Percentiles rank a stretch among this genome's conserved stretches.
Evolutionary conservation across 495 filamentous ascomycete species (phyloP).

Genomic region (Aspergillus olivimuriae): DNA sequence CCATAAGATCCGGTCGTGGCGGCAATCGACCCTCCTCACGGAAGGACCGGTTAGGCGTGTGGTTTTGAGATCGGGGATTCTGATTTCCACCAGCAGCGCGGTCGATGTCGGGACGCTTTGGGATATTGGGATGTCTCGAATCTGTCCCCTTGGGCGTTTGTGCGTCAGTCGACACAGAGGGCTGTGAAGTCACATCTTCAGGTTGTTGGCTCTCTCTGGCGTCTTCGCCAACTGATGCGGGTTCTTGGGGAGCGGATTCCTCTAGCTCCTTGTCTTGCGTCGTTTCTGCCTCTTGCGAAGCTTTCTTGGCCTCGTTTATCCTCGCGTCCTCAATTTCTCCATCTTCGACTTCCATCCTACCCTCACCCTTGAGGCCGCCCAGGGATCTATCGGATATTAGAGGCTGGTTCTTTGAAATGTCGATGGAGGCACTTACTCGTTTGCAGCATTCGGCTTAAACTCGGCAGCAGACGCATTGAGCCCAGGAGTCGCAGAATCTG

Average conservation of each 20-base stretch:
- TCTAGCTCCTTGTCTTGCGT: conserved; percentile 7
- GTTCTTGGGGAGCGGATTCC: conserved; percentile 10
- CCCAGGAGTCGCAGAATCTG: conserved; percentile 28
- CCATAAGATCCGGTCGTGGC: conserved; percentile 32
- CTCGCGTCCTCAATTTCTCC: conserved; percentile 71
- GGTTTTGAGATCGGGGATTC: conserved; percentile 24
- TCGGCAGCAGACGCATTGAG: conserved; percentile 44
- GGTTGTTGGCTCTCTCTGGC: conserved; percentile 8
- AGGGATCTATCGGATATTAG: conserved; percentile 14
- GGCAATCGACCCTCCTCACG: conserved; percentile 28
- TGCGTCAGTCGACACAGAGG: conserved; percentile 20
- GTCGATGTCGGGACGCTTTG: conserved; percentile 34
- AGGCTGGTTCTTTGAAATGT: too few species aligned
- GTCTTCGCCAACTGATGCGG: conserved; percentile 3
- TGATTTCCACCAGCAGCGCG: conserved; percentile 14
- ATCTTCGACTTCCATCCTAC: conserved; percentile 62
- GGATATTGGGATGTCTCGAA: conserved; percentile 23
- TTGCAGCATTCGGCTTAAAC: conserved; percentile 33
- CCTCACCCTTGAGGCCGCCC: conserved; percentile 22
- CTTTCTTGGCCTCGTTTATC: conserved; percentile 22
- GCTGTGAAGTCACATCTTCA: conserved; percentile 3
- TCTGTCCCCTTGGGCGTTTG: conserved; percentile 17
- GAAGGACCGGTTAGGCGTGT: conserved; percentile 23
- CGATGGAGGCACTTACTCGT: conserved; percentile 33
- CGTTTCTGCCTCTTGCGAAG: conserved; percentile 6